phyloP scores from a whole-genome alignment of 2,329 filamentous ascomycete genomes.

The Aureobasidium sp. region DNA sequence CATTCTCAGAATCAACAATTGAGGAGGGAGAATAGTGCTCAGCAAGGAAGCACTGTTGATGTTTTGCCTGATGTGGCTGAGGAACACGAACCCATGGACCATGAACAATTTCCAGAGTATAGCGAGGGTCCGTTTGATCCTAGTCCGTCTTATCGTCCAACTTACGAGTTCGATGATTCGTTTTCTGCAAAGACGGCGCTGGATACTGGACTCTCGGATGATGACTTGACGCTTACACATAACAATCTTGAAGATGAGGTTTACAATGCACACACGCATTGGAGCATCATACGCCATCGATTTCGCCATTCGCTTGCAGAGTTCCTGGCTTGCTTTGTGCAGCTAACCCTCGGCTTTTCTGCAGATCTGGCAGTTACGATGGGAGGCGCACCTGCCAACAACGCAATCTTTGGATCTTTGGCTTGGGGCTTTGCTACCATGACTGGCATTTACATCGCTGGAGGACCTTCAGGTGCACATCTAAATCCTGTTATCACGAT shows the following conservation, averaged over 20 bases:
- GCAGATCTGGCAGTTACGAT: not conserved
- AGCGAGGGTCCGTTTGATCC: not conserved
- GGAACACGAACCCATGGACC: not conserved
- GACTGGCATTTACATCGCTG: slow-evolving; percentile 37
- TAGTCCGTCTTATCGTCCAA: not conserved
- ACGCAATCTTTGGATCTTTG: slow-evolving; percentile 30
- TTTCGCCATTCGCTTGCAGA: slow-evolving; percentile 2
- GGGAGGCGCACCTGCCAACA: not conserved
- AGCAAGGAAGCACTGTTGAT: not conserved
- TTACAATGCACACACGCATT: slow-evolving; percentile 5
- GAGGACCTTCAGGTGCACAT: slow-evolving; percentile 38
- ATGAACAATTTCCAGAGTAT: not conserved
- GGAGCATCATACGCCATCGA: not conserved
- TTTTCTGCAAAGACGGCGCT: not conserved
- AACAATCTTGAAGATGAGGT: slow-evolving; percentile 2
- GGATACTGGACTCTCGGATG: not conserved
- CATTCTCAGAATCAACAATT: not conserved
- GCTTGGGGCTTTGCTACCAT: slow-evolving; percentile 35
- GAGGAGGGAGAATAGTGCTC: not conserved
- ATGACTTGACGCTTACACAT: not conserved
- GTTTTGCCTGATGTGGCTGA: not conserved
- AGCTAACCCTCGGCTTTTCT: slow-evolving; percentile 5
- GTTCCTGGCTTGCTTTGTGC: slow-evolving; percentile 2
- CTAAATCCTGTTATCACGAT: slow-evolving; percentile 40
- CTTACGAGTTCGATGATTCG: slow-evolving; percentile 9